Evolutionary conservation across 306 rosid species (phyloP).

Genomic region (Cucumis melo): DNA sequence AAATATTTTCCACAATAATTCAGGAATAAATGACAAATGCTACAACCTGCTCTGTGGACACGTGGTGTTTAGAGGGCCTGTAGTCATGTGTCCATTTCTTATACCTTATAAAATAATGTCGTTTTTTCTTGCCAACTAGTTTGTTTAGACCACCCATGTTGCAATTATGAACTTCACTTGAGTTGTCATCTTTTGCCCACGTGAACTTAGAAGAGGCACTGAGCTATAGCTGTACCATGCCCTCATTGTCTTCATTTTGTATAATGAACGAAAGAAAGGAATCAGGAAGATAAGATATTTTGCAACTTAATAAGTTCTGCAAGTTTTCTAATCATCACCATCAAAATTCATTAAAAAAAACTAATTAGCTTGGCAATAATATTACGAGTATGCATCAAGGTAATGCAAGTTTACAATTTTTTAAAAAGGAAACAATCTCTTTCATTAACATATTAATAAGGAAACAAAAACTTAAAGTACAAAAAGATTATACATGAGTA

Average conservation of each 20-base stretch:
- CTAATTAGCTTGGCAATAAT: not conserved
- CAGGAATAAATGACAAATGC: not conserved
- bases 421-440: too few species aligned
- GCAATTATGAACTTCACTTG: constrained; percentile 8
- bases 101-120: not conserved
- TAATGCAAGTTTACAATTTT: not conserved
- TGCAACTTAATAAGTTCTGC: not conserved
- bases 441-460: too few species aligned
- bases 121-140: constrained; percentile 12
- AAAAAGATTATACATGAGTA: too few species aligned
- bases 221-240: not conserved
- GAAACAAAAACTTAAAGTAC: too few species aligned
- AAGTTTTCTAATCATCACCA: not conserved
- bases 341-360: not conserved
- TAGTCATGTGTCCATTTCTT: constrained; percentile 8
- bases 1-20: not conserved
- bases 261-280: not conserved
- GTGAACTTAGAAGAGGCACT: constrained; percentile 5
- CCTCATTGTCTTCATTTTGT: not conserved
- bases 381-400: not conserved
- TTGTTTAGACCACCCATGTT: constrained; percentile 14
- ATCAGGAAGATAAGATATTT: not conserved
- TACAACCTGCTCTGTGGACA: not conserved
- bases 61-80: constrained; percentile 5
- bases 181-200: constrained; percentile 7